These are phyloP conservation scores for Cyphellophora europaea DNA, from an alignment of 2,329 filamentous ascomycete genomes.

Conservation along the genomic window DNA sequence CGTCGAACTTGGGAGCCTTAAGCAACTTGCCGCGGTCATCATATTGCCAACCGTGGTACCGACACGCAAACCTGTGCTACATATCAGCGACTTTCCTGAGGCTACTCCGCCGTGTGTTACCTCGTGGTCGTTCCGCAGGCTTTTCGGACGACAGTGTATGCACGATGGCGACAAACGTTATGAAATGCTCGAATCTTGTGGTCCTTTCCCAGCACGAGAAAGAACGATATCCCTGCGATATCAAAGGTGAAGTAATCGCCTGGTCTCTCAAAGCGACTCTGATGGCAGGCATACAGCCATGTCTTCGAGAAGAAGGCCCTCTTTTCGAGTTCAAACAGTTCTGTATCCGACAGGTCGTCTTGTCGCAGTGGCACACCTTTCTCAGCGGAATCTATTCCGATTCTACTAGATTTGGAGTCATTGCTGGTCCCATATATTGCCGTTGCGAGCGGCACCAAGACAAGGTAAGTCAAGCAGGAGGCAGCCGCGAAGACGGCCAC, in stretches of 20 bases:
- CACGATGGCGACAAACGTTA: slow-evolving; percentile 54
- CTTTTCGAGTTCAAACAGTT: slow-evolving; percentile 39
- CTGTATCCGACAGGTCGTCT: too few relatives aligned
- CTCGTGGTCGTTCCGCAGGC: slow-evolving; percentile 36
- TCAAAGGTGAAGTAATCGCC: slow-evolving; percentile 51
- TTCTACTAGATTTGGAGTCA: too few relatives aligned
- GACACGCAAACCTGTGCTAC: slow-evolving; percentile 51
- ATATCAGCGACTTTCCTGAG: slow-evolving; percentile 56
- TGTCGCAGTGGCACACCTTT: slow-evolving; percentile 6
- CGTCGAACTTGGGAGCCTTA: slow-evolving; percentile 52
- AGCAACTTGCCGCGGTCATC: slow-evolving; percentile 47
- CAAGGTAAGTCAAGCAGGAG: too few relatives aligned
- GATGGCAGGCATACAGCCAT: slow-evolving; percentile 28
- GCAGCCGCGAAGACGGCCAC: too few relatives aligned
- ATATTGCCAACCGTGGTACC: slow-evolving; percentile 57
- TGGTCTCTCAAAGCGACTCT: slow-evolving; percentile 37
- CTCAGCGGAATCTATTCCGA: background rate
- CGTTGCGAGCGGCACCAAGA: too few relatives aligned
- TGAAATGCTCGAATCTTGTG: slow-evolving; percentile 53
- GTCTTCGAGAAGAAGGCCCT: slow-evolving; percentile 37
- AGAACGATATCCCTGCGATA: slow-evolving; percentile 47
- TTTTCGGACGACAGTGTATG: slow-evolving; percentile 48
- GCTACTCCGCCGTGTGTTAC: slow-evolving; percentile 38
- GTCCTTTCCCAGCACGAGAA: too few relatives aligned
- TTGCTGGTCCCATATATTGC: too few relatives aligned